These are phyloP conservation scores for Helenozyma baotianmanensis DNA, from an alignment of 805 yeast species.

Conservation along the genomic window DNA sequence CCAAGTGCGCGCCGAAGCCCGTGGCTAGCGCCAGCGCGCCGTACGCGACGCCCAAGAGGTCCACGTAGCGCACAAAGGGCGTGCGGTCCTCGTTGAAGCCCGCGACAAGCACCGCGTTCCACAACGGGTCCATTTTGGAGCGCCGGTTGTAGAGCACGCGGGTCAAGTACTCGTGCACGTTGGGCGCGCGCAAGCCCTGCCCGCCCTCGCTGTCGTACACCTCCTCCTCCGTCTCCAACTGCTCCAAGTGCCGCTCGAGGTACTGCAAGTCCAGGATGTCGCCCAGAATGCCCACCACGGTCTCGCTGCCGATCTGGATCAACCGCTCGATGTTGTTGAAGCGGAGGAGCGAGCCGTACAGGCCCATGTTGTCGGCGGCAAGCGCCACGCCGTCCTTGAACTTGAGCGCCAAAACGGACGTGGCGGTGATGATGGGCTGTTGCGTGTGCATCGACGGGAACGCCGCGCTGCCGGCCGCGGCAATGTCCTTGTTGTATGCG, in stretches of 20 bases:
- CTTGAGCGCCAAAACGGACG: conserved; percentile 89
- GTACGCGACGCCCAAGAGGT: conserved; percentile 87
- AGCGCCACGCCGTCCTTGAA: conserved; percentile 85
- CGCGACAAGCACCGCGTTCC: conserved; percentile 92
- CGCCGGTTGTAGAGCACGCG: conserved; percentile 83
- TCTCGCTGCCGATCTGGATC: conserved; percentile 74
- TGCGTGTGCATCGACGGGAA: conserved; percentile 84
- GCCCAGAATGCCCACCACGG: conserved; percentile 91
- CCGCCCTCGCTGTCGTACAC: conserved; percentile 69
- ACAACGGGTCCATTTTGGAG: conserved; percentile 89
- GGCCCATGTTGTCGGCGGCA: conserved; percentile 91
- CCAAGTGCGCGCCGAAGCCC: conserved; percentile 95
- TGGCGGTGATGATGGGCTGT: conserved; percentile 93
- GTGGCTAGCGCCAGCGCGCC: conserved; percentile 87
- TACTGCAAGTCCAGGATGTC: conserved; percentile 93
- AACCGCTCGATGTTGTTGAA: conserved; percentile 83
- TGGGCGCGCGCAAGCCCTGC: conserved; percentile 67
- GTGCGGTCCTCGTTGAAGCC: conserved; percentile 66
- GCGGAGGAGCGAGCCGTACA: conserved; percentile 90
- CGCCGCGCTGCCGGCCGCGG: conserved; percentile 46
- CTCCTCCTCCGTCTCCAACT: conserved; percentile 67
- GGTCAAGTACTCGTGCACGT: conserved; percentile 82
- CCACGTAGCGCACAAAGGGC: conserved; percentile 81
- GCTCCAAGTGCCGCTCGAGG: conserved; percentile 67
- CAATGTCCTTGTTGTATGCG: conserved; percentile 66